A percentile compares a stretch with the other conserved stretches of the same genome.
phyloP scores from a whole-genome alignment of 2,329 filamentous ascomycete species.

The Pseudogymnoascus destructans region DNA sequence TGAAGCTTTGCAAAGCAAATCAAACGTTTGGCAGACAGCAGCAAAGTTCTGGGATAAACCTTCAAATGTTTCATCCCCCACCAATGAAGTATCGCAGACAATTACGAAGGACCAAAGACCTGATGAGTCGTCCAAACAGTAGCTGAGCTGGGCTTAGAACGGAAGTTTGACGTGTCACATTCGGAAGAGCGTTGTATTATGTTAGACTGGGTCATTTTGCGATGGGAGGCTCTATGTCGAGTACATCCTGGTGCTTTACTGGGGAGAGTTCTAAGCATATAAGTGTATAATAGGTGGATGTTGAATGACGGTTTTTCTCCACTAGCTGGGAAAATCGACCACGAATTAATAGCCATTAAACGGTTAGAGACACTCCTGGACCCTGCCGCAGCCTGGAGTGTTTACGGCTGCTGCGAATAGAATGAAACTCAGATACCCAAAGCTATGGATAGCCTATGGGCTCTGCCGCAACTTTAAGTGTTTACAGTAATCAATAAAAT shows the following conservation, averaged over 20 bases:
- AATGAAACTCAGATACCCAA: not conserved
- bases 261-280: not conserved
- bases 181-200: not conserved
- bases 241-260: not conserved
- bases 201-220: not conserved
- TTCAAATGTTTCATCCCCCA: not conserved
- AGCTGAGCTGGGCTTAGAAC: not conserved
- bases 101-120: not conserved
- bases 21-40: not conserved
- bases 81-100: not conserved
- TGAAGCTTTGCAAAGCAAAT: slow-evolving; percentile 3
- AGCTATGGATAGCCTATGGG: not conserved
- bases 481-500: not conserved
- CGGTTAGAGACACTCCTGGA: not conserved
- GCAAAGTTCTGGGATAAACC: not conserved
- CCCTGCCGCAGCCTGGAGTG: not conserved
- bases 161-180: not conserved
- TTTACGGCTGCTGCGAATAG: not conserved
- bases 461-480: no score
- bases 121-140: not conserved
- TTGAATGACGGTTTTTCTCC: not conserved
- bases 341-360: not conserved
- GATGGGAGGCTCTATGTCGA: not conserved
- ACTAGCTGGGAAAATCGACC: not conserved
- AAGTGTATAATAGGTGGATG: not conserved